Percentiles rank a stretch among this genome's conserved stretches.
Evolutionary conservation across 2,329 filamentous ascomycete genomes (phyloP).

Genomic region (Beauveria sp.): DNA sequence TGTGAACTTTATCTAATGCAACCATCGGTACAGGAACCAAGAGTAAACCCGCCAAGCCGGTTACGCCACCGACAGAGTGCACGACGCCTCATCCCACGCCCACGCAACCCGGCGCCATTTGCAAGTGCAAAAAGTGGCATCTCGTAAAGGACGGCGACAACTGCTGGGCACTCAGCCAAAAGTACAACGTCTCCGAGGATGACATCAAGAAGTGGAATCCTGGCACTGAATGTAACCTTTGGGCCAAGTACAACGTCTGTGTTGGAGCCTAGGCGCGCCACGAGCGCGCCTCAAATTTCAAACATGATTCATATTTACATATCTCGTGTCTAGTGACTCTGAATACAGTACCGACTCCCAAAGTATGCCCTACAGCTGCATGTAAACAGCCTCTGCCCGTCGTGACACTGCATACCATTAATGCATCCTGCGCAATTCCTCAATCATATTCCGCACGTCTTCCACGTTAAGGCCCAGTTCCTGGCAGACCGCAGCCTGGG

Average conservation of each 20-base stretch:
- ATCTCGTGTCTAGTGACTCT: not conserved
- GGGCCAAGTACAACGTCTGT: constrained; percentile 2
- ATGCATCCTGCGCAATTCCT: constrained; percentile 56
- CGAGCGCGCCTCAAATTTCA: not conserved
- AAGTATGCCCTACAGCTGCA: not conserved
- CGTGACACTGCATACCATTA: constrained; percentile 22
- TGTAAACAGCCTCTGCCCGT: not conserved
- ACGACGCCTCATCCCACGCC: not conserved
- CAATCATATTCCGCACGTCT: constrained; percentile 53
- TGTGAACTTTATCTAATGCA: too few relatives aligned
- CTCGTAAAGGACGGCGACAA: not conserved
- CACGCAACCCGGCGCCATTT: not conserved
- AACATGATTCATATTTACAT: not conserved
- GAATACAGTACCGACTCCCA: not conserved
- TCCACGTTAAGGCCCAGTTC: constrained; percentile 54
- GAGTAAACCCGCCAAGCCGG: not conserved
- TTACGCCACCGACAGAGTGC: not conserved
- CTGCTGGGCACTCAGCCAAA: not conserved
- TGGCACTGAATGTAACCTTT: not conserved
- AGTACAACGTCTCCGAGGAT: not conserved
- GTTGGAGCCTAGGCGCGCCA: not conserved
- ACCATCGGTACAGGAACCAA: not conserved
- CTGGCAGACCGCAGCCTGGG: constrained; percentile 45
- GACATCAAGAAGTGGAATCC: not conserved
- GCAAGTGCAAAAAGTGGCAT: constrained; percentile 1